A percentile compares a stretch with the other conserved stretches of the same genome.
phyloP scores from a whole-genome alignment of 2,329 filamentous ascomycete species.

The Colletotrichum magnum region DNA sequence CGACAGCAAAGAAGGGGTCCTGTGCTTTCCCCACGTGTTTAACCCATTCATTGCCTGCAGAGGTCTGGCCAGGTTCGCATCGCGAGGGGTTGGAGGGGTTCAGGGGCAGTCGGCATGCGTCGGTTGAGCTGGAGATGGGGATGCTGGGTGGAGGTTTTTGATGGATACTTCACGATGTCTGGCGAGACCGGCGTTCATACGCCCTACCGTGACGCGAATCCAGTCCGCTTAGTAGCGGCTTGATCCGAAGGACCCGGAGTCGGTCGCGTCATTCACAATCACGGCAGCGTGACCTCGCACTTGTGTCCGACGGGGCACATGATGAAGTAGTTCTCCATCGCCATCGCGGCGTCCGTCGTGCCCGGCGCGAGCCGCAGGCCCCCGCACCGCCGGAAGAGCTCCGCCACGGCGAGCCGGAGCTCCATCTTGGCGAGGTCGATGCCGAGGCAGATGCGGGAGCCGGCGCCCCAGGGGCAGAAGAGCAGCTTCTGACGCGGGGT shows the following conservation, averaged over 20 bases:
- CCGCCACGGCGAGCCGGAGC: constrained; percentile 63
- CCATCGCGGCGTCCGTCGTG: constrained; percentile 55
- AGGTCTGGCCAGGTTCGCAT: constrained; percentile 9
- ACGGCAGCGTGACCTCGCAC: constrained; percentile 45
- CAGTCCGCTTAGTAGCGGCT: too few species aligned
- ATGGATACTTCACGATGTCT: neutral
- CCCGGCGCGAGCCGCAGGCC: constrained; percentile 49
- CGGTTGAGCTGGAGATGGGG: neutral
- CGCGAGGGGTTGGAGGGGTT: neutral
- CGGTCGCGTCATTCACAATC: neutral
- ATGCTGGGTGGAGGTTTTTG: neutral
- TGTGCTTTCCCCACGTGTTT: constrained; percentile 11
- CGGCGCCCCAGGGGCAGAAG: constrained; percentile 67
- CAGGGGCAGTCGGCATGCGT: neutral
- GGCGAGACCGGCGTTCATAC: too few species aligned
- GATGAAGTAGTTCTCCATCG: constrained; percentile 51
- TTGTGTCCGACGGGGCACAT: constrained; percentile 49
- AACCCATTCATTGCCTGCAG: neutral
- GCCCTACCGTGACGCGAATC: too few species aligned
- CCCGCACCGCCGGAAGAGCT: constrained; percentile 66
- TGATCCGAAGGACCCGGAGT: neutral
- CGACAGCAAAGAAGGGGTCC: neutral
- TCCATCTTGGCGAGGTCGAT: constrained; percentile 71
- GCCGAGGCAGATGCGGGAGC: constrained; percentile 65
- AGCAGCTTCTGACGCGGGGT: constrained; percentile 60